Evolutionary conservation across 768 basidiomycete species (phyloP).

Genomic region (Termitomyces titanicus): DNA sequence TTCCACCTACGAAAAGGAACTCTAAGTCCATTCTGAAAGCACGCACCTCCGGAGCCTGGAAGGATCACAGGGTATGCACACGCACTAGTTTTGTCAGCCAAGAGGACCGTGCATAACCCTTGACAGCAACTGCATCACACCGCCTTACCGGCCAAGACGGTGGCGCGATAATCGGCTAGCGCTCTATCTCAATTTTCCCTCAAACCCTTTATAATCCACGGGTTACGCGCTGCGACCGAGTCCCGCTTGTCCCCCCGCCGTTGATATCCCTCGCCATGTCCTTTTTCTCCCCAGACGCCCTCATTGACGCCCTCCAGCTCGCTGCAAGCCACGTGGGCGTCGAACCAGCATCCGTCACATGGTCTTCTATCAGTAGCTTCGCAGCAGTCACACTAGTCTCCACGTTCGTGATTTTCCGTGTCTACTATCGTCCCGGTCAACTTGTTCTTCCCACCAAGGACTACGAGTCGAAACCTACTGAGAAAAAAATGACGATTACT

Average conservation of each 20-base stretch:
- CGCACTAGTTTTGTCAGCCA: too few species aligned
- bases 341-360: constrained; percentile 3
- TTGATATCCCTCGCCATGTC: constrained; percentile 3
- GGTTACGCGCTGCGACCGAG: too few species aligned
- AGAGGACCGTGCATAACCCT: too few species aligned
- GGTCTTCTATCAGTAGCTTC: constrained; percentile 5
- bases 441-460: not conserved
- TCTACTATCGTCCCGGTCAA: not conserved
- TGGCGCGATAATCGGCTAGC: not conserved
- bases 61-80: too few species aligned
- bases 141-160: too few species aligned
- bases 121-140: too few species aligned
- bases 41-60: too few species aligned
- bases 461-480: not conserved
- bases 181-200: too few species aligned
- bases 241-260: not conserved
- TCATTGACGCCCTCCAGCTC: constrained; percentile 9
- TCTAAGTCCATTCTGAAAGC: too few species aligned
- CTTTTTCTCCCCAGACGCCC: not conserved
- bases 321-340: constrained; percentile 6
- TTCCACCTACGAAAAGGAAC: too few species aligned
- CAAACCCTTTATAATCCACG: not conserved
- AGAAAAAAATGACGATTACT: not conserved
- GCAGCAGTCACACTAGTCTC: constrained; percentile 2
- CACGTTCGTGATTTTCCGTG: constrained; percentile 8